Evolutionary conservation across 257 asterid genomes (phyloP).

Genomic region (Gardenia jasminoides): DNA sequence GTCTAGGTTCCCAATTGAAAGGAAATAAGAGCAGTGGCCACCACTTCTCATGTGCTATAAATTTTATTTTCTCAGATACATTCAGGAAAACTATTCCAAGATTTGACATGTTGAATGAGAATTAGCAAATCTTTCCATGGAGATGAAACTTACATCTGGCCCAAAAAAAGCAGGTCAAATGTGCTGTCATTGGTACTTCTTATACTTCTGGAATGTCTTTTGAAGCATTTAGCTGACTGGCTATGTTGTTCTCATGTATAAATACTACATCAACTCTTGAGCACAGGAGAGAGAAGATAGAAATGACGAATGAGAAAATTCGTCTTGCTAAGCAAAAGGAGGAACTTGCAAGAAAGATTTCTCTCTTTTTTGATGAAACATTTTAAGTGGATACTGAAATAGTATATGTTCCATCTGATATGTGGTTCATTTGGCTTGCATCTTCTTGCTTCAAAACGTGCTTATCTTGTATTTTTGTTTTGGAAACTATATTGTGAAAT

Average conservation of each 20-base stretch:
- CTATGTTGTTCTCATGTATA: constrained; percentile 3
- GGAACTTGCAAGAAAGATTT: constrained; percentile 72
- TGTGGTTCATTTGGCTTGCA: not conserved
- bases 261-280: constrained; percentile 66
- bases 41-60: constrained; percentile 14
- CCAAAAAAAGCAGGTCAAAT: constrained; percentile 82
- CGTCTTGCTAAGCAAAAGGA: constrained; percentile 74
- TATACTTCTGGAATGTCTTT: constrained; percentile 1
- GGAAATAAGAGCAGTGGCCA: too few species aligned
- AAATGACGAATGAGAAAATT: constrained; percentile 75
- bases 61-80: constrained; percentile 67
- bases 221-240: constrained; percentile 10
- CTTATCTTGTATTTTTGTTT: not conserved
- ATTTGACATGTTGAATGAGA: constrained; percentile 96
- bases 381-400: constrained; percentile 5
- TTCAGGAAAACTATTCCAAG: constrained; percentile 83
- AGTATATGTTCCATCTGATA: constrained; percentile 7
- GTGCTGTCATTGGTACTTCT: constrained; percentile 16
- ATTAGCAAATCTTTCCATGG: too few species aligned
- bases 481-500: not conserved
- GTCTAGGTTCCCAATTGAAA: too few species aligned
- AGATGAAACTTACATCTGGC: constrained; percentile 94
- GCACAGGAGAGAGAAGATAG: constrained; percentile 91
- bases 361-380: constrained; percentile 13
- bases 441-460: too few species aligned